phyloP scores from a whole-genome alignment of 2,329 filamentous ascomycete species.

The Aspergillus sp. region DNA sequence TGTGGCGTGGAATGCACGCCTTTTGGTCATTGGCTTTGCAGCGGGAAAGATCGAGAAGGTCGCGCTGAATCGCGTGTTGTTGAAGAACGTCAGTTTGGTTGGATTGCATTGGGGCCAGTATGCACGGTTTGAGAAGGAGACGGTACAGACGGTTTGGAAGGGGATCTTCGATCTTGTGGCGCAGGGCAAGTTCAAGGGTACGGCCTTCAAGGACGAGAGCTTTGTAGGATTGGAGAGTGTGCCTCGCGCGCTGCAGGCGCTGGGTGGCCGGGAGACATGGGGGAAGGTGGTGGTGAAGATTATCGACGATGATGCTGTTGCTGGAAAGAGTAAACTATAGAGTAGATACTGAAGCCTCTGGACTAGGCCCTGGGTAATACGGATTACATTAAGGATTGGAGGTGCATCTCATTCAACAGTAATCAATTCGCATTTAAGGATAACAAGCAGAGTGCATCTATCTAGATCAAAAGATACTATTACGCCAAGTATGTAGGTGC shows the following conservation, averaged over 20 bases:
- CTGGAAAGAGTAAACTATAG: slow-evolving; percentile 48
- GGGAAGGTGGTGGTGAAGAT: slow-evolving; percentile 93
- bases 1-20: slow-evolving; percentile 86
- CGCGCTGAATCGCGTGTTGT: slow-evolving; percentile 83
- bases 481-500: slow-evolving; percentile 38
- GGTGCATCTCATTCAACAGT: not conserved
- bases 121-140: slow-evolving; percentile 69
- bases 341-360: not conserved
- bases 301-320: slow-evolving; percentile 64
- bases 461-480: not conserved
- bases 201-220: slow-evolving; percentile 77
- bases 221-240: slow-evolving; percentile 82
- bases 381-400: not conserved
- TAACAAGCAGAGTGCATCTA: not conserved
- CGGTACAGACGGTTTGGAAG: slow-evolving; percentile 73
- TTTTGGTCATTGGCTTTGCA: slow-evolving; percentile 88
- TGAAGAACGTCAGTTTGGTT: slow-evolving; percentile 91
- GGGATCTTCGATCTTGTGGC: slow-evolving; percentile 78
- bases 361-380: not conserved
- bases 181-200: slow-evolving; percentile 76
- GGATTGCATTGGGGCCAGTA: slow-evolving; percentile 94
- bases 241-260: slow-evolving; percentile 71
- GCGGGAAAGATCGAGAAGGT: slow-evolving; percentile 87
- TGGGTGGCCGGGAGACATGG: slow-evolving; percentile 85
- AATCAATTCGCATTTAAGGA: not conserved